Conservation (phyloP, 352 stramenopile genomes). For the Lagenidium sp. region DNA sequence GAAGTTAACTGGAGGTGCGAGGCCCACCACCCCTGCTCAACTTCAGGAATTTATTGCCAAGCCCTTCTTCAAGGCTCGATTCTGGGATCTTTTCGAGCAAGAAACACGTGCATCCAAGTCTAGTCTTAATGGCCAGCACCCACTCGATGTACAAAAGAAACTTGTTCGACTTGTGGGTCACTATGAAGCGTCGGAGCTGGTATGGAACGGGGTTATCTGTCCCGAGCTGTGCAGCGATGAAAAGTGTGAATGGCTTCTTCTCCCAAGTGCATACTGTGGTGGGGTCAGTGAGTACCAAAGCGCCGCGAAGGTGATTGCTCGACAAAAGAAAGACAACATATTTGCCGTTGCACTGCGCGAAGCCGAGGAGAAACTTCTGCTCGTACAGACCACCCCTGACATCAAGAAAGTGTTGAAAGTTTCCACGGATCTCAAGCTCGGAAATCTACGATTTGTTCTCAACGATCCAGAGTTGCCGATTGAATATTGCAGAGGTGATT, state of each 20-base stretch:
- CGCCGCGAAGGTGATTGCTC: slow-evolving; percentile 17
- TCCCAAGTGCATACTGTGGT: slow-evolving; percentile 16
- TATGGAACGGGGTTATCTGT: slow-evolving; percentile 18
- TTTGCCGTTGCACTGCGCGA: slow-evolving; percentile 14
- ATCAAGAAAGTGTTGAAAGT: slow-evolving; percentile 16
- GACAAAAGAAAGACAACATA: slow-evolving; percentile 19
- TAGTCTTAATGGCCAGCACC: slow-evolving; percentile 11
- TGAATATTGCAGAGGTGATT: slow-evolving; percentile 19
- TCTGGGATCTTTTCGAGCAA: slow-evolving; percentile 23
- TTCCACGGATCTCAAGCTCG: slow-evolving; percentile 22
- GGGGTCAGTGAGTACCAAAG: slow-evolving; percentile 31
- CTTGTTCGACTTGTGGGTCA: slow-evolving; percentile 22
- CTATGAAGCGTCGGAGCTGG: slow-evolving; percentile 19
- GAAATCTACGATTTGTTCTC: slow-evolving; percentile 21
- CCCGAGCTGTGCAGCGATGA: slow-evolving; percentile 11
- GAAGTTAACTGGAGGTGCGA: slow-evolving; percentile 16
- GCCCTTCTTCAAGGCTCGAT: slow-evolving; percentile 13
- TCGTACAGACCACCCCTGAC: not conserved
- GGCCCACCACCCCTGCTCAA: slow-evolving; percentile 9
- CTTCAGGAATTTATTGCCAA: slow-evolving; percentile 16
- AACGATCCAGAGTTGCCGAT: slow-evolving; percentile 23
- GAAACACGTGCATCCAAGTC: slow-evolving; percentile 15
- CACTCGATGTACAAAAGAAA: slow-evolving; percentile 26
- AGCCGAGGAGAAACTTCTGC: slow-evolving; percentile 14
- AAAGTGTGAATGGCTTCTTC: slow-evolving; percentile 17